These are phyloP conservation scores for sunflower (Helianthus annuus) DNA, from an alignment of 129 eudicot species.

Conservation along the genomic window HanXRQr2.0-SUNRISE NC_035434.2:154500145-154500644, in stretches of 20 bases:
- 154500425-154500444: conserved; percentile 85
- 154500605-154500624: conserved; percentile 62
- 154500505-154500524: conserved; percentile 79
- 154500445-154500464: conserved; percentile 88
- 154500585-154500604: conserved; percentile 92
- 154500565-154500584: conserved; percentile 93
- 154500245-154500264: too few relatives aligned
- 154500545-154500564: conserved; percentile 89
- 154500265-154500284: too few relatives aligned
- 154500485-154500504: conserved; percentile 84
- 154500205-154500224: too few relatives aligned
- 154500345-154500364: too few relatives aligned
- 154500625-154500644: conserved; percentile 72
- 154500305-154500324: too few relatives aligned
- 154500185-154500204: too few relatives aligned
- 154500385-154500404: conserved; percentile 87
- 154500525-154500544: conserved; percentile 82
- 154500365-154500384: too few relatives aligned
- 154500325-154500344: too few relatives aligned
- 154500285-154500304: too few relatives aligned
- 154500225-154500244: too few relatives aligned
- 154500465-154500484: conserved; percentile 89
- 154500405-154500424: conserved; percentile 93
- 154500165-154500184: too few relatives aligned
- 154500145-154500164: too few relatives aligned